Base-by-base conservation (phyloP, 805 yeast species). In the Cyberlindnera mycetangii region DNA sequence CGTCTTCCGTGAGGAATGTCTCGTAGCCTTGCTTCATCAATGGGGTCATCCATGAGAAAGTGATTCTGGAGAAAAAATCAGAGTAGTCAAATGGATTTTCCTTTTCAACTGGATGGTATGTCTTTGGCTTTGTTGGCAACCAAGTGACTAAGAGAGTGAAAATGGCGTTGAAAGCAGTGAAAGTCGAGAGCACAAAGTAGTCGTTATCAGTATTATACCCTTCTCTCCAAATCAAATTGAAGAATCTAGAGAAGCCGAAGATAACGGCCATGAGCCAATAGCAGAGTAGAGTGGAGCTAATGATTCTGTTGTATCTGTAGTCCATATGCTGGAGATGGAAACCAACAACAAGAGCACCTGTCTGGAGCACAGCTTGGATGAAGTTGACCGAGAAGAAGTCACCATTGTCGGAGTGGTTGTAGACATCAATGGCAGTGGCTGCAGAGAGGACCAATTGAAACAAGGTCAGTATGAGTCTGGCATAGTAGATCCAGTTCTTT, bases 1-100 rank as follows among this genome's bases (percentile, higher is more conserved):
- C 97, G 3, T 69, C 68, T 58, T 77, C 65, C 51, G 63, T 65
- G 57, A 81, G 78, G 48, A 54, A 67, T 46, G 81, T 78, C 32
- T 71, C 65, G 56, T 83, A 85, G 19, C 98, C 98, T 38, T 76
- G 76, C 56, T 71, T 78, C 87, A 93, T 89, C 60, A 93, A 69
- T 3, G 81, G 82, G 9, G 90, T 81, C 95, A 93, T 88, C 98
- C 99, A 93, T 22, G 83, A 68, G 64, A 93, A 93, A 0, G 95
- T 83, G 39, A 92, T 69, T 44, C 76, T 70, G 2, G 96, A 82
- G 56, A 92, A 83, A 20, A 90, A 66, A 61, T 90, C 83, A 2
- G 76, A 75, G 16, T 61, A 56, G 50, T 69, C 71, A 32, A 62
- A 65, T 17, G 75, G 75, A 47, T 58, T 54, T 25, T 53, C 62